These are phyloP conservation scores for Ogataea polymorpha DNA, from an alignment of 805 yeast genomes.

Conservation along the genomic window DNA sequence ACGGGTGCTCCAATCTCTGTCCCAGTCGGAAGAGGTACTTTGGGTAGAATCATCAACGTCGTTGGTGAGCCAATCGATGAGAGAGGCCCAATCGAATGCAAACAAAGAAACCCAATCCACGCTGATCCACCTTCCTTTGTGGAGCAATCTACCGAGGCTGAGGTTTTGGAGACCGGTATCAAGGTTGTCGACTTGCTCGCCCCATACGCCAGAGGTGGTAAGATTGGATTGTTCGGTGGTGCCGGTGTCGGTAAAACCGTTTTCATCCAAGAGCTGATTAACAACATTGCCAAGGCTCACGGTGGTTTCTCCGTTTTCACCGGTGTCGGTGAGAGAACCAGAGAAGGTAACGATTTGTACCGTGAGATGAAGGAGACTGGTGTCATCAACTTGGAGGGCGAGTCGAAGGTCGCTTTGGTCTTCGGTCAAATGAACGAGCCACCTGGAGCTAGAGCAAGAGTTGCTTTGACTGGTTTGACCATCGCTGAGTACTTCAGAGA, in stretches of 20 bases:
- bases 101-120: slow-evolving; percentile 95
- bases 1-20: slow-evolving; percentile 98
- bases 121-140: slow-evolving; percentile 96
- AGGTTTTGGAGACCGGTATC: slow-evolving; percentile 98
- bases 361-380: slow-evolving; percentile 99
- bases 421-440: slow-evolving; percentile 99
- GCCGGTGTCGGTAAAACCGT: slow-evolving; percentile 99
- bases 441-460: slow-evolving; percentile 99
- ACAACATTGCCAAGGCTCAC: slow-evolving; percentile 99
- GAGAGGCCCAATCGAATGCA: slow-evolving; percentile 96
- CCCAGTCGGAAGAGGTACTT: slow-evolving; percentile 98
- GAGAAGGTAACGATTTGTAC: slow-evolving; percentile 99
- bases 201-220: slow-evolving; percentile 99
- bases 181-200: slow-evolving; percentile 99
- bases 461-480: slow-evolving; percentile 99
- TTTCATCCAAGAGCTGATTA: slow-evolving; percentile 98
- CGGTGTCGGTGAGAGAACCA: slow-evolving; percentile 99
- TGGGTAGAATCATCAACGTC: slow-evolving; percentile 98
- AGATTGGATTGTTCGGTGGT: slow-evolving; percentile 99
- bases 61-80: slow-evolving; percentile 99
- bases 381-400: slow-evolving; percentile 99
- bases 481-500: slow-evolving; percentile 99
- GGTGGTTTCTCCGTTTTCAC: slow-evolving; percentile 99
- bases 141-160: slow-evolving; percentile 97
- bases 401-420: slow-evolving; percentile 98